A percentile compares a stretch with the other conserved stretches of the same genome.
Conservation (phyloP, 805 yeast genomes). For the Saccharomycopsis babjevae region DNA sequence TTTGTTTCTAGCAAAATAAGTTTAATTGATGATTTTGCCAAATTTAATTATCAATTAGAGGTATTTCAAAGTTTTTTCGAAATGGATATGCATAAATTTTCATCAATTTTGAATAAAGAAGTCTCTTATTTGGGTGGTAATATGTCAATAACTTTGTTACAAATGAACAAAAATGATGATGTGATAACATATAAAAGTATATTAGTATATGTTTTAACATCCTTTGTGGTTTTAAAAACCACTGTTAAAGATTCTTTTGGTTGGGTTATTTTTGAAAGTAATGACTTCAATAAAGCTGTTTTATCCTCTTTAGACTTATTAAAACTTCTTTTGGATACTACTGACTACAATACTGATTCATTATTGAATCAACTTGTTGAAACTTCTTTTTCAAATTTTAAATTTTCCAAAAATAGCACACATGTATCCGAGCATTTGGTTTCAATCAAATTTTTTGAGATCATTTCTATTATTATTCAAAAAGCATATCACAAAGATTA, state of each 20-base stretch:
- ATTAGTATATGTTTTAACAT: conserved; percentile 35
- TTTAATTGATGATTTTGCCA: conserved; percentile 48
- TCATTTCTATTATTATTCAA: conserved; percentile 7
- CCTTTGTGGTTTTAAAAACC: conserved; percentile 32
- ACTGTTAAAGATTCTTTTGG: neutral
- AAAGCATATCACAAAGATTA: conserved; percentile 11
- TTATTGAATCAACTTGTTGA: conserved; percentile 35
- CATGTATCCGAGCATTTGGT: conserved; percentile 3
- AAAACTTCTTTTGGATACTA: conserved; percentile 42
- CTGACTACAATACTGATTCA: conserved; percentile 41
- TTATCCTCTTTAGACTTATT: conserved; percentile 36
- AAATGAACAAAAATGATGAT: conserved; percentile 25
- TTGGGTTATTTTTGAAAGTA: conserved; percentile 23
- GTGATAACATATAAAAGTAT: conserved; percentile 54
- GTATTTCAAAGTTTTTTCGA: conserved; percentile 42
- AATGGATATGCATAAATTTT: conserved; percentile 33
- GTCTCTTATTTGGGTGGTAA: conserved; percentile 42
- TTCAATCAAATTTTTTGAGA: conserved; percentile 1
- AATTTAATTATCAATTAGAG: conserved; percentile 52
- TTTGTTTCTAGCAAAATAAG: conserved; percentile 17
- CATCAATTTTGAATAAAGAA: conserved; percentile 45
- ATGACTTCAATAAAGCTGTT: conserved; percentile 31
- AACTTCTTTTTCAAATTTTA: conserved; percentile 20
- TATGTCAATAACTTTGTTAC: conserved; percentile 1
- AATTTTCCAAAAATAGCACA: neutral